Evolutionary conservation across 345 rosid genomes (phyloP).

Genomic region (Aquilaria yunnanensis): DNA sequence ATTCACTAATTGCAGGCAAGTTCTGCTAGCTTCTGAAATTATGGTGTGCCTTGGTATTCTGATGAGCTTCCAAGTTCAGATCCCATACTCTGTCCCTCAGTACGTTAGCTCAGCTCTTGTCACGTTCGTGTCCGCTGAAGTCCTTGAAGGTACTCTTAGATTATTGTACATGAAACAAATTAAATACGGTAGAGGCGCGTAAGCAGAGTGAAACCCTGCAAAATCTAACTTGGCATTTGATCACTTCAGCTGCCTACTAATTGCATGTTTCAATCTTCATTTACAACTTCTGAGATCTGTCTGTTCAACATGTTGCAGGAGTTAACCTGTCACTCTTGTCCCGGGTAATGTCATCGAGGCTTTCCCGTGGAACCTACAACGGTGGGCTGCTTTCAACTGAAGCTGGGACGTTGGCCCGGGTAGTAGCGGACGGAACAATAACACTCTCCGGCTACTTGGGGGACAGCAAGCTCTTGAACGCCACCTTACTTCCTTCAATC

Average conservation of each 20-base stretch:
- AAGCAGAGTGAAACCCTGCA: no score
- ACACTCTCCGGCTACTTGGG: slow-evolving; percentile 43
- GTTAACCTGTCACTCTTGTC: slow-evolving; percentile 52
- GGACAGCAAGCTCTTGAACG: slow-evolving; percentile 35
- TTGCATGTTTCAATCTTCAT: not conserved
- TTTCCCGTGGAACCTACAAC: slow-evolving; percentile 47
- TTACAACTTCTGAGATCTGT: not conserved
- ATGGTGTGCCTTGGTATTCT: slow-evolving; percentile 45
- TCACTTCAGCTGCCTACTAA: no score
- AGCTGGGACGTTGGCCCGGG: slow-evolving; percentile 55
- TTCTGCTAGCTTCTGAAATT: slow-evolving; percentile 63
- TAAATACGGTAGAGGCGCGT: no score
- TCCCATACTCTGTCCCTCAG: slow-evolving; percentile 46
- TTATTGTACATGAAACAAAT: not conserved
- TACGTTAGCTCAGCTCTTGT: slow-evolving; percentile 42
- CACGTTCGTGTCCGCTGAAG: slow-evolving; percentile 53
- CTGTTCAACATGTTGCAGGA: slow-evolving; percentile 21
- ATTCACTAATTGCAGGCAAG: slow-evolving; percentile 43
- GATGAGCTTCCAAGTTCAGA: slow-evolving; percentile 36
- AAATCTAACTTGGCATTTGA: no score
- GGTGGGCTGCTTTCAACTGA: slow-evolving; percentile 60
- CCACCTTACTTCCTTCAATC: slow-evolving; percentile 43
- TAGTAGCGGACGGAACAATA: slow-evolving; percentile 57
- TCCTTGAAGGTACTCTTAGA: slow-evolving; percentile 41
- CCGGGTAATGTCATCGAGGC: slow-evolving; percentile 56